These are phyloP conservation scores for Pulveroboletus sp. DNA, from an alignment of 768 basidiomycete genomes.

Conservation along the genomic window DNA sequence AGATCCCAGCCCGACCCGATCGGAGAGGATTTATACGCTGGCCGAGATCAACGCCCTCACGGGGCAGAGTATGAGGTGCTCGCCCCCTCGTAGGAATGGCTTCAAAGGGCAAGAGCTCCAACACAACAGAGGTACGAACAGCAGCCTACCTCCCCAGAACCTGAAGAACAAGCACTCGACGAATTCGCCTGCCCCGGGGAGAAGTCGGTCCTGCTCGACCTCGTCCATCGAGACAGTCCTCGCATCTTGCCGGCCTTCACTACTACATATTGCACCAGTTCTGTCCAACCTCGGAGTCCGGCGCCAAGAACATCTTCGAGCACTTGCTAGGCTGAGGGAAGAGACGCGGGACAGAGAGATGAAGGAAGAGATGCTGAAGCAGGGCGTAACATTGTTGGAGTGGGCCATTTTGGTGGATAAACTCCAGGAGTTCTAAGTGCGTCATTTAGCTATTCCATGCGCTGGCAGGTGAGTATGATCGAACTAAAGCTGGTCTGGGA, in stretches of 20 bases:
- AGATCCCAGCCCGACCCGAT: constrained; percentile 28
- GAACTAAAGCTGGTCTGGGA: not conserved
- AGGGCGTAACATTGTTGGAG: constrained; percentile 68
- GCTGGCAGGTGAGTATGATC: not conserved
- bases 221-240: constrained; percentile 50
- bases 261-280: constrained; percentile 57
- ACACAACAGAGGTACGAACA: constrained; percentile 15
- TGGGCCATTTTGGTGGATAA: constrained; percentile 76
- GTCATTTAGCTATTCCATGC: not conserved
- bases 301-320: constrained; percentile 56
- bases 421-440: constrained; percentile 37
- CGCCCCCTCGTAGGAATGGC: constrained; percentile 18
- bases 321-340: constrained; percentile 55
- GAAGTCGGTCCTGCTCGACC: constrained; percentile 33
- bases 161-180: constrained; percentile 6
- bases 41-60: constrained; percentile 31
- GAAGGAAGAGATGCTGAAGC: constrained; percentile 61
- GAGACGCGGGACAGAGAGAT: constrained; percentile 66
- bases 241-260: constrained; percentile 57
- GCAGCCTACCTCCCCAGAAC: constrained; percentile 20
- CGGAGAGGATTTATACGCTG: constrained; percentile 32
- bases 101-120: constrained; percentile 8
- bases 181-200: not conserved
- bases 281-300: constrained; percentile 56
- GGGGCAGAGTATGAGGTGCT: constrained; percentile 22